Evolutionary conservation across 1,139 yeast genomes (phyloP), one percentile per base, ranked within the genome.

Genomic region (Lodderomyces pseudojiufengensis): DNA sequence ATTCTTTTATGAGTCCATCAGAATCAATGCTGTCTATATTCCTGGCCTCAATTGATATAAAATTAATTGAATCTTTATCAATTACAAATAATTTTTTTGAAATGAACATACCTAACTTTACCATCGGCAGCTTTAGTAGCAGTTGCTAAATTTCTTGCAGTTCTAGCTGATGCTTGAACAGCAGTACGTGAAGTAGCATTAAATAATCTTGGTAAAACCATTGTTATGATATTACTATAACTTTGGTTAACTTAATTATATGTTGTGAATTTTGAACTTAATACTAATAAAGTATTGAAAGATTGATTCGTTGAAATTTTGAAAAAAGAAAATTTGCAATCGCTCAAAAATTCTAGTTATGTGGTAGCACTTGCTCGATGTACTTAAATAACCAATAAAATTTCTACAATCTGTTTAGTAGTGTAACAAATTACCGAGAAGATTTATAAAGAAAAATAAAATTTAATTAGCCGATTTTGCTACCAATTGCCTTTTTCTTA

Each of bases 161-260:
- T 79, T 74, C 95, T 86, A 70, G 72, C 67, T 27, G 36, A 27
- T 59, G 92, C 92, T 70, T 80, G 80, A 71, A 83, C 78, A 61
- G 95, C 95, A 67, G 84, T 77, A 75, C 90, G 88, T 59, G 95
- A 79, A 61, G 87, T 73, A 67, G 87, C 76, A 76, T 88, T 84
- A 73, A 84, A 81, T 73, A 87, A 81, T 81, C 95, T 87, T 70
- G 95, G 92, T 70, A 82, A 74, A 72, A 78, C 84, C 85, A 79
- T 79, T 43, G 49, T 42, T 34, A 34, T 27, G 29, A 11, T 28
- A 32, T 35, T 24, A 24, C 21, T 52, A 57, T 45, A 54, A 48
- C 42, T 45, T 42, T 42, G 40, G 43, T 31, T 37, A 32, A 26
- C 15, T 27, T 22, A 21, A 15, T n/a, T 15, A 18, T 6, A 6